Base-by-base conservation (phyloP, 768 basidiomycete species). In the Strobilomyces echinocephalus region DNA sequence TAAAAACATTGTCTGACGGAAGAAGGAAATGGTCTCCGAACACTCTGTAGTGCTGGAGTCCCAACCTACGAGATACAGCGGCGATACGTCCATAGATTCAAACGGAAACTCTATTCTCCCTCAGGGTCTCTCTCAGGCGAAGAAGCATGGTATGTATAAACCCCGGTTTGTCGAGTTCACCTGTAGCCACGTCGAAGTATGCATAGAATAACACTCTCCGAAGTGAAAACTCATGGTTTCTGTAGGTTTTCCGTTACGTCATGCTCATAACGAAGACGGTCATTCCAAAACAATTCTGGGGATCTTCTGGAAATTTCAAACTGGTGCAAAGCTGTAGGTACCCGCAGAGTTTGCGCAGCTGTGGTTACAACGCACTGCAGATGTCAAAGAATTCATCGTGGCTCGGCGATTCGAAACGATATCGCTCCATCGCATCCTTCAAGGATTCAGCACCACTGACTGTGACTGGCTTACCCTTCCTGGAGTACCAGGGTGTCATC, bases 281-380 rank as follows among this genome's bases (percentile, higher is more conserved):
- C 15, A 84, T 95, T 49, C 91, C 91, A 2, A 78, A 78, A 30
- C 72, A 74, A 14, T 80, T 95, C 55, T 95, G 94, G 91, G 94
- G 94, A 11, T 83, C 79, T 20, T 65, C 73, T 34, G 67, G 56
- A 38, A 97, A 97, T 62, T 77, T 83, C 42, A 74, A 80, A 49
- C 55, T 81, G 8, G 68, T 91, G 16, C 72, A 82, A 53, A 62
- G 70, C 35, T 73, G 91, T 92, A 62, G 59, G 80, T 69, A 41
- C 42, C 49, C 30, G 11, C 35, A 33, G 21, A 12, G 2, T 8
- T 24, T 34, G 49, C 4, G 16, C 16, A 18, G 1, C 18, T 51
- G 49, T 4, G 42, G 42, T 39, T 42, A 47, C 26, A 33, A 48
- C 8, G 21, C 5, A 8, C 18, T 9, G 8, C 46, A 95, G 94